Evolutionary conservation across 179 eudicot genomes (phyloP).

Genomic region (Beta macrorhiza): DNA sequence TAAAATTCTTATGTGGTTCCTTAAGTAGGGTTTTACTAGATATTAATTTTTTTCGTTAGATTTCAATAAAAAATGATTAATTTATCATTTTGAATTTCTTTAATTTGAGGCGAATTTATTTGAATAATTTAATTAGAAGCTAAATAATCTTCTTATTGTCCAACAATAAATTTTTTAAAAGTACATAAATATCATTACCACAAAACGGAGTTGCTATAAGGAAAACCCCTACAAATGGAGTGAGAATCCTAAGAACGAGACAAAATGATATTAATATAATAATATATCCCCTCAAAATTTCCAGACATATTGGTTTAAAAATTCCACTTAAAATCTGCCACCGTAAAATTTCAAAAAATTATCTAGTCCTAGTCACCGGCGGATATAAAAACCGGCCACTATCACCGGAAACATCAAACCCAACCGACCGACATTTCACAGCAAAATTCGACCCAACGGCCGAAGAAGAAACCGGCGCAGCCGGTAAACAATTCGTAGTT

Average conservation of each 20-base stretch:
- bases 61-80: too few relatives aligned
- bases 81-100: too few relatives aligned
- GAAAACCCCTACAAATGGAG: background rate
- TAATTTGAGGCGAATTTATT: too few relatives aligned
- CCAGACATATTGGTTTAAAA: background rate
- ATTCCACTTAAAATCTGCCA: background rate
- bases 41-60: too few relatives aligned
- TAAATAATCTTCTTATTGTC: too few relatives aligned
- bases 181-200: too few relatives aligned
- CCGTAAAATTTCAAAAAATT: constrained; percentile 4
- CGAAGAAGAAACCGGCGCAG: constrained; percentile 5
- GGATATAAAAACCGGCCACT: constrained; percentile 35
- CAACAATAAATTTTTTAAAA: too few relatives aligned
- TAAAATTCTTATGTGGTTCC: too few relatives aligned
- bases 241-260: background rate
- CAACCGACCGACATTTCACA: constrained; percentile 64
- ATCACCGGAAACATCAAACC: constrained; percentile 48
- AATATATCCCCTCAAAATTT: background rate
- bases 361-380: constrained; percentile 51
- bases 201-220: too few relatives aligned
- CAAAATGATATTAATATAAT: background rate
- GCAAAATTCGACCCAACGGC: constrained; percentile 16
- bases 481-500: constrained; percentile 40
- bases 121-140: too few relatives aligned
- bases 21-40: too few relatives aligned